These are phyloP conservation scores for Russula lepida DNA, from an alignment of 768 basidiomycete genomes.

Conservation along the genomic window DNA sequence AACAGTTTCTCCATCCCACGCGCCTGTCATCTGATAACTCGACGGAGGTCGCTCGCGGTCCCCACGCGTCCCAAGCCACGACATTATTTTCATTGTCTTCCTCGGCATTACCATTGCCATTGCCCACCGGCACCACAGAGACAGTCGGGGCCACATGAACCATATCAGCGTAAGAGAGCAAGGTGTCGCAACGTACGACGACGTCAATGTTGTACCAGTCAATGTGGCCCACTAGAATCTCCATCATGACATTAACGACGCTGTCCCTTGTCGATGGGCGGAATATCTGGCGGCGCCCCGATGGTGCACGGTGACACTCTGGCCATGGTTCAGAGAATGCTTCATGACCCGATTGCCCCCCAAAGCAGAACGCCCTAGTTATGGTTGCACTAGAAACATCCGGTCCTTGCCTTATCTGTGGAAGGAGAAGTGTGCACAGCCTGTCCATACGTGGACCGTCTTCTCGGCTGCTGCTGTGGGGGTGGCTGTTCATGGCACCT, in stretches of 20 bases:
- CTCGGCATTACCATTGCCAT: too few species aligned
- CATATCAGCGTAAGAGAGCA: neutral
- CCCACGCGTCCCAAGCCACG: constrained; percentile 1
- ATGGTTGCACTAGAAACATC: neutral
- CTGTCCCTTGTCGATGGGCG: neutral
- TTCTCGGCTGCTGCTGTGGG: too few species aligned
- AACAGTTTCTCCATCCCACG: neutral
- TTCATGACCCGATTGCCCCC: neutral
- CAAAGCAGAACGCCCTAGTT: neutral
- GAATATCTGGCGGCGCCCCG: neutral
- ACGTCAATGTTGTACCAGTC: neutral
- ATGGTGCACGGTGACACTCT: neutral
- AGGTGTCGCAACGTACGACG: neutral
- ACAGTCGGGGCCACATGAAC: neutral
- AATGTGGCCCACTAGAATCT: neutral
- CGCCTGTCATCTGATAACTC: neutral
- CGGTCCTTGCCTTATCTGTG: neutral
- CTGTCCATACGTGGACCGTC: neutral
- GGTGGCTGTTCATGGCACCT: neutral
- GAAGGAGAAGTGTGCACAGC: neutral
- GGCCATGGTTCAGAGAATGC: neutral
- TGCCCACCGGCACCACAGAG: too few species aligned
- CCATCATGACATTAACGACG: neutral
- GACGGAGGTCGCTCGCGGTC: neutral
- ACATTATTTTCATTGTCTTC: too few species aligned